Conservation (phyloP, 768 basidiomycete species). For the Naganishia vishniacii region DNA sequence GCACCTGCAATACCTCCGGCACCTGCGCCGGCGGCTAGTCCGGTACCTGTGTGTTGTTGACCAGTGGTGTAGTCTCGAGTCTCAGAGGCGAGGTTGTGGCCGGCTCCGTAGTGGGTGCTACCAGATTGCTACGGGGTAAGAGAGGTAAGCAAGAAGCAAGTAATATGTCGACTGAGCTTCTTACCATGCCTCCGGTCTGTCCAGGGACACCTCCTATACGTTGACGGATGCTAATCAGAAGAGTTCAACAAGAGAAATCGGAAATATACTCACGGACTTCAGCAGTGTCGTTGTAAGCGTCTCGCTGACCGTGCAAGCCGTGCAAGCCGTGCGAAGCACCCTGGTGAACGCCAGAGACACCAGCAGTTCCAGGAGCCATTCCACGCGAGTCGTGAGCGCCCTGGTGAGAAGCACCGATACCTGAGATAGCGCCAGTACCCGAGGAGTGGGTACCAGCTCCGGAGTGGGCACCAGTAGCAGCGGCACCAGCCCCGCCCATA, state of each 20-base stretch:
- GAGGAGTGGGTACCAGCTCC: too few species aligned
- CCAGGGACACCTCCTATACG: too few species aligned
- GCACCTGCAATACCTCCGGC: neutral
- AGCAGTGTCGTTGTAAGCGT: slow-evolving; percentile 17
- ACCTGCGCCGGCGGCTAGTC: neutral
- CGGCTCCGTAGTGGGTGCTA: slow-evolving; percentile 19
- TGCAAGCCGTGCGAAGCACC: neutral
- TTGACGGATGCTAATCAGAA: too few species aligned
- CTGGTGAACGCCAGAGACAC: neutral
- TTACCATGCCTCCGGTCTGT: too few species aligned
- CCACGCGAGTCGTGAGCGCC: neutral
- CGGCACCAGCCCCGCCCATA: slow-evolving; percentile 10
- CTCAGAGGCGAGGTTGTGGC: slow-evolving; percentile 17
- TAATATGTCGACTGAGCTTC: too few species aligned
- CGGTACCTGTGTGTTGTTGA: slow-evolving; percentile 1
- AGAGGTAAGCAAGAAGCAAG: neutral
- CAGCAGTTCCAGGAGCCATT: neutral
- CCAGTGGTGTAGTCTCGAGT: slow-evolving; percentile 19
- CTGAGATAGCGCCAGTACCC: neutral
- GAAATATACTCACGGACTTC: too few species aligned
- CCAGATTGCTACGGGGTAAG: slow-evolving; percentile 17
- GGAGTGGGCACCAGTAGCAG: slow-evolving; percentile 4
- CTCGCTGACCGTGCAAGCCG: slow-evolving; percentile 14
- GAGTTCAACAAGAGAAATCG: too few species aligned
- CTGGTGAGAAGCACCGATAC: neutral